These are phyloP conservation scores for Calendula officinalis DNA, from an alignment of 129 eudicot species.

Conservation along the genomic window DNA sequence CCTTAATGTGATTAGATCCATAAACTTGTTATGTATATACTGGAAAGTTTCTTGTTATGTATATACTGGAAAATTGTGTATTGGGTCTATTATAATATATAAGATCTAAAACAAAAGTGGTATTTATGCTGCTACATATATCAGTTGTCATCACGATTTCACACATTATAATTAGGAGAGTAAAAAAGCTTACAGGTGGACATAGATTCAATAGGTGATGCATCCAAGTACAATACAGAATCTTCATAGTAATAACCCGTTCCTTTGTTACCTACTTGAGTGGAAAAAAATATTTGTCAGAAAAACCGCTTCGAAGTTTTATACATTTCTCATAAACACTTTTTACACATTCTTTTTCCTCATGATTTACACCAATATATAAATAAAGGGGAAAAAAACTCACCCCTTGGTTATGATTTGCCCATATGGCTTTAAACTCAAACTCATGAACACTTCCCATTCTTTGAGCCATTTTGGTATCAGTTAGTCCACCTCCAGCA, in stretches of 20 bases:
- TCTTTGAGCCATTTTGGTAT: too few relatives aligned
- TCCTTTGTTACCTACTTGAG: conserved; percentile 76
- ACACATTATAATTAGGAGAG: conserved; percentile 10
- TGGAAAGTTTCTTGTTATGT: neutral
- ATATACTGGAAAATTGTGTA: neutral
- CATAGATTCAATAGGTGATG: conserved; percentile 47
- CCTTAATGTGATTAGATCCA: too few relatives aligned
- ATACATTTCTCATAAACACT: too few relatives aligned
- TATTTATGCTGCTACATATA: neutral
- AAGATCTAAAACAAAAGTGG: neutral
- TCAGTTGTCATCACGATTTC: conserved; percentile 5
- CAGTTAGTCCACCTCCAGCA: too few relatives aligned
- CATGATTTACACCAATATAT: too few relatives aligned
- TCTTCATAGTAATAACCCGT: conserved; percentile 67
- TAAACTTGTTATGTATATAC: too few relatives aligned
- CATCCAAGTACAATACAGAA: conserved; percentile 50
- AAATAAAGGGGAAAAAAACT: too few relatives aligned
- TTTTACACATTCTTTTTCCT: too few relatives aligned
- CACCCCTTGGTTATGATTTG: too few relatives aligned
- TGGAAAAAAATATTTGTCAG: conserved; percentile 29
- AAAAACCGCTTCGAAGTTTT: conserved; percentile 8
- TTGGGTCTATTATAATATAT: neutral
- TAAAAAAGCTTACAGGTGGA: conserved; percentile 54
- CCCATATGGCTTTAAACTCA: too few relatives aligned
- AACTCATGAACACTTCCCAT: too few relatives aligned